Base-by-base conservation (phyloP, 768 basidiomycete species). In the Boletus barrowsii region DNA sequence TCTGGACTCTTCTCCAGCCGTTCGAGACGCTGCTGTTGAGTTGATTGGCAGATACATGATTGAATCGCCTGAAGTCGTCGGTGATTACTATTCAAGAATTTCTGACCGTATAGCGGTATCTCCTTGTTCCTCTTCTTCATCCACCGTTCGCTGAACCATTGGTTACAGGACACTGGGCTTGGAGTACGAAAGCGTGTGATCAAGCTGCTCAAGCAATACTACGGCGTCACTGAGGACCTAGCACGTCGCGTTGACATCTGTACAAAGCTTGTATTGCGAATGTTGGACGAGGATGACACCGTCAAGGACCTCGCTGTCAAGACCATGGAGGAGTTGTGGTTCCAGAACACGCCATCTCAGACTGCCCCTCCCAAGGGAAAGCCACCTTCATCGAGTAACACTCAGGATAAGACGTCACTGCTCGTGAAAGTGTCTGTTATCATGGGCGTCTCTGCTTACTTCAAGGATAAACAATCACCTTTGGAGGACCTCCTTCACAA, bases 41-140 rank as follows among this genome's bases (percentile, higher is more conserved):
- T 75, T 99, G 53, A 91, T 98, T 53, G 97, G 97, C n/a, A 96
- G 93, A 73, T 96, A 98, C 64, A 87, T 98, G 77, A 83, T 94
- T 35, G 88, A 93, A 56, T 86, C 87, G 0, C 91, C 93, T 0
- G 85, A 86, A 51, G 85, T 98, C n/a, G 92, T 90, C 0, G 82
- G 82, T 4, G 85, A 94, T 62, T 98, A 98, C 72, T 96, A 95
- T 63, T 77, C 80, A 44, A 86, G 85, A 68, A 90, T 99, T 49
- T 84, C 90, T 2, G 90, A 93, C 55, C 87, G 97, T 5, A 92
- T 97, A 60, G 88, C 90, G 37, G 95, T 97, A 72, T 68, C 83
- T 73, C 1, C 32, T 18, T 36, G n/a, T 32, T 17, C 15, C 18
- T 30, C 17, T 24, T 18, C 40, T 33, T 48, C 1, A 11, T 18